phyloP scores from a whole-genome alignment of 2,329 filamentous ascomycete species.

The Penicillium concentricum region DNA sequence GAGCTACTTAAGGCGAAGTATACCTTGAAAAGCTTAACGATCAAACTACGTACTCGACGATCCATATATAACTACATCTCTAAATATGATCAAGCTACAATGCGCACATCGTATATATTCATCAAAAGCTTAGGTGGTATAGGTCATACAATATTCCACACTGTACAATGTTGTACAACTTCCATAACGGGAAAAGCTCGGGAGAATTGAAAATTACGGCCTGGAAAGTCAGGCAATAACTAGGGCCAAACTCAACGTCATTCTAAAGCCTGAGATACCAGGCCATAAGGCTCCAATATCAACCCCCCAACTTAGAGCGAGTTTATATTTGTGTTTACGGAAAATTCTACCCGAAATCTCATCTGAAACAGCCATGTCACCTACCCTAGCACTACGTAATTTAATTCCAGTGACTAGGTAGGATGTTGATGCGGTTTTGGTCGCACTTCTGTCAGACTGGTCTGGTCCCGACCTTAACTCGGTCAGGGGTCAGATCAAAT shows the following conservation, averaged over 20 bases:
- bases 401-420: neutral
- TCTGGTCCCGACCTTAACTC: neutral
- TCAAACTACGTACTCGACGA: neutral
- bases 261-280: neutral
- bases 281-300: neutral
- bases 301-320: neutral
- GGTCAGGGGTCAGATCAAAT: constrained; percentile 4
- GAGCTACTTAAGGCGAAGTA: neutral
- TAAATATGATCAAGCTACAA: too few species aligned
- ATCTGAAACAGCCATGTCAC: neutral
- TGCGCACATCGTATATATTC: too few species aligned
- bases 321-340: neutral
- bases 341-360: neutral
- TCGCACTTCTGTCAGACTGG: neutral
- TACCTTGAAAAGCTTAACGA: neutral
- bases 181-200: neutral
- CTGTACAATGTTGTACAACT: too few species aligned
- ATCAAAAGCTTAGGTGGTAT: too few species aligned
- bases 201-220: neutral
- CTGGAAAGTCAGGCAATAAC: neutral
- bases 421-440: neutral
- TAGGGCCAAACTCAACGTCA: neutral
- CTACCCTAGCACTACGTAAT: neutral
- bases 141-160: too few species aligned
- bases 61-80: too few species aligned